Evolutionary conservation across 805 yeast genomes (phyloP).

Genomic region (Candida jianshihensis): DNA sequence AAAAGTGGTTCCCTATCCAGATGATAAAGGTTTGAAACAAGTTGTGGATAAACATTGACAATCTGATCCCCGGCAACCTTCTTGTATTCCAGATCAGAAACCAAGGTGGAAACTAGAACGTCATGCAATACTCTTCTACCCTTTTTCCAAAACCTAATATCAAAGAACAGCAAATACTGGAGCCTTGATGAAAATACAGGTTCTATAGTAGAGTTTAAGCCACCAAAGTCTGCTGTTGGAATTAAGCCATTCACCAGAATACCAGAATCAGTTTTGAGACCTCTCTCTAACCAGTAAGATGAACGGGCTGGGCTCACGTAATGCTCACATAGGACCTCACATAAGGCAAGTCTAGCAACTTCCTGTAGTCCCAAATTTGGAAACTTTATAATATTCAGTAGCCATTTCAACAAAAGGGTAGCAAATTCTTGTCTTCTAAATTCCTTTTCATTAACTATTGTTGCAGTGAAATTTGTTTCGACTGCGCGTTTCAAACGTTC

Average conservation of each 20-base stretch:
- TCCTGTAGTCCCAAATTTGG: conserved; percentile 33
- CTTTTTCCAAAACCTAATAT: conserved; percentile 41
- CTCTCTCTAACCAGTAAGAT: conserved; percentile 23
- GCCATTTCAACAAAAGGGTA: conserved; percentile 43
- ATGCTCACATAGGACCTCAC: conserved; percentile 34
- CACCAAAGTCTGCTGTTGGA: conserved; percentile 12
- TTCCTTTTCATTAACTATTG: conserved; percentile 46
- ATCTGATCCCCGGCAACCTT: conserved; percentile 44
- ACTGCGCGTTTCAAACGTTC: conserved; percentile 34
- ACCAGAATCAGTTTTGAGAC: conserved; percentile 9
- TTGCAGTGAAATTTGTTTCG: conserved; percentile 46
- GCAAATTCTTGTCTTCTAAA: conserved; percentile 42
- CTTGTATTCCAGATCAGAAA: conserved; percentile 44
- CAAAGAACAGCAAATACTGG: conserved; percentile 52
- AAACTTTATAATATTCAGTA: conserved; percentile 32
- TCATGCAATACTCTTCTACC: conserved; percentile 42
- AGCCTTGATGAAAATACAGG: conserved; percentile 36
- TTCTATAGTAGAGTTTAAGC: background rate
- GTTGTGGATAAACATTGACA: conserved; percentile 45
- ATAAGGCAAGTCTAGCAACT: conserved; percentile 33
- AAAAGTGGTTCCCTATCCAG: conserved; percentile 86
- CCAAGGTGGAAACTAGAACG: conserved; percentile 46
- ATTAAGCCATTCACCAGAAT: conserved; percentile 9
- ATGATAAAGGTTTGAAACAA: conserved; percentile 40
- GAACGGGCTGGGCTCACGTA: conserved; percentile 8